Evolutionary conservation across 2,329 filamentous ascomycete genomes (phyloP), one percentile per base, ranked within the genome.

Genomic region (Blumeriella jaapii): DNA sequence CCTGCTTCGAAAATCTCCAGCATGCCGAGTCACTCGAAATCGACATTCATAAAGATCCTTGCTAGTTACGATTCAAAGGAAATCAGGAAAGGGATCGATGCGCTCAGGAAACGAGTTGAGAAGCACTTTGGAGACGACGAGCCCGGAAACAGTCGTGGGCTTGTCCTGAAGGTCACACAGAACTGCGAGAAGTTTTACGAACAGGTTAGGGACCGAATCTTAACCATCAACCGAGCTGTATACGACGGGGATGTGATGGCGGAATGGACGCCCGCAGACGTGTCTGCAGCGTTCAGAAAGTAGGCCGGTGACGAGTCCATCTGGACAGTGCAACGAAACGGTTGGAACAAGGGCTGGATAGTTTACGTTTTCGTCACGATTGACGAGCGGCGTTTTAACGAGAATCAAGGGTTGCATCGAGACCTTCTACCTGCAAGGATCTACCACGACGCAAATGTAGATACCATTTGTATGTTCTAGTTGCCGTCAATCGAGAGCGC

Each of bases 71-170:
- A 96, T 57, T 67, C 68, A 13, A 87, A 83, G 55, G 86, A 95
- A 59, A 72, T 95, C 27, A 74, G 82, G 45, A 86, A 87, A 55
- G 87, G 89, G n/a, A 80, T 94, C 48, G 85, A 94, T 52, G 73
- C 83, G 35, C 67, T 96, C 47, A 80, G 80, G 52, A 94, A 93
- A 63, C 74, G 89, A 31, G 83, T 96, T 1, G 89, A 96, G 61
- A 98, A 96, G 63, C 89, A 96, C 59, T 96, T 96, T 65, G 85
- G 85, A 27, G 85, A 93, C 4, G 85, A 93, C 48, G 82, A 87
- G 44, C 74, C 76, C 36, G 71, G 64, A 8, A 39, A 55, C 6
- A 51, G 48, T 39, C 63, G 64, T 31, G 64, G 64, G 22, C 61
- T 80, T 25, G 74, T 78, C 15, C 59, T 59, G 32, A 68, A 69